phyloP scores from a whole-genome alignment of 768 basidiomycete genomes.

The Boletales sp. region DNA sequence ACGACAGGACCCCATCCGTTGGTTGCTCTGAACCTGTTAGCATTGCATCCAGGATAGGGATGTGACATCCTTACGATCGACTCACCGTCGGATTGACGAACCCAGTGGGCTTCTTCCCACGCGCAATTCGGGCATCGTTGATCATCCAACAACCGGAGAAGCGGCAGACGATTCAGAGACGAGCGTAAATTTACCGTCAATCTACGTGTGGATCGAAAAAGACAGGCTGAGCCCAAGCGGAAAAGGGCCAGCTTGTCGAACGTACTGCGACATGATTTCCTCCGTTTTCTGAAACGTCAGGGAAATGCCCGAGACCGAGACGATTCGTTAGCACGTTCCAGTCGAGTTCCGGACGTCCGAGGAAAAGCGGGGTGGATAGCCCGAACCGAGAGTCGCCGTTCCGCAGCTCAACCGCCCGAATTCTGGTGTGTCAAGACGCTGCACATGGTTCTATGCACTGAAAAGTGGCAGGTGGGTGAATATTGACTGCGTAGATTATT shows the following conservation, averaged over 20 bases:
- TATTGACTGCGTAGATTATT: too few relatives aligned
- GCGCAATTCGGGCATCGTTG: conserved; percentile 35
- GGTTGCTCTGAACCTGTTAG: conserved; percentile 31
- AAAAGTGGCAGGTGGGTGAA: too few relatives aligned
- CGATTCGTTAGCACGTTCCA: conserved; percentile 17
- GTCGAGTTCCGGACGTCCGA: conserved; percentile 27
- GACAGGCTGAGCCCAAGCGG: background rate
- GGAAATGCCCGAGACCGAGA: conserved; percentile 35
- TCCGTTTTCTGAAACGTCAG: conserved; percentile 36
- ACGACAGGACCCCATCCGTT: conserved; percentile 44
- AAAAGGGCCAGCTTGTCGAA: background rate
- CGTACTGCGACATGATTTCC: conserved; percentile 28
- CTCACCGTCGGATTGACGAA: conserved; percentile 44
- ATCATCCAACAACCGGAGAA: conserved; percentile 33
- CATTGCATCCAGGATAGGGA: conserved; percentile 45
- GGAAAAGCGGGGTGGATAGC: conserved; percentile 54
- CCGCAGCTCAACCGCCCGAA: too few relatives aligned
- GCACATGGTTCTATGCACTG: too few relatives aligned
- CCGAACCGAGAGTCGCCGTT: too few relatives aligned
- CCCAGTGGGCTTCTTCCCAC: conserved; percentile 33
- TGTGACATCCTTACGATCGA: conserved; percentile 21
- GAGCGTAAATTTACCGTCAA: conserved; percentile 23
- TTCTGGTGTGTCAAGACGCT: too few relatives aligned
- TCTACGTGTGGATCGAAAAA: conserved; percentile 1
- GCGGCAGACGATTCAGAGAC: conserved; percentile 34